Evolutionary conservation across 305 asterid species (phyloP), one percentile per base, ranked within the genome.

Genomic region (Fraxinus platypoda): DNA sequence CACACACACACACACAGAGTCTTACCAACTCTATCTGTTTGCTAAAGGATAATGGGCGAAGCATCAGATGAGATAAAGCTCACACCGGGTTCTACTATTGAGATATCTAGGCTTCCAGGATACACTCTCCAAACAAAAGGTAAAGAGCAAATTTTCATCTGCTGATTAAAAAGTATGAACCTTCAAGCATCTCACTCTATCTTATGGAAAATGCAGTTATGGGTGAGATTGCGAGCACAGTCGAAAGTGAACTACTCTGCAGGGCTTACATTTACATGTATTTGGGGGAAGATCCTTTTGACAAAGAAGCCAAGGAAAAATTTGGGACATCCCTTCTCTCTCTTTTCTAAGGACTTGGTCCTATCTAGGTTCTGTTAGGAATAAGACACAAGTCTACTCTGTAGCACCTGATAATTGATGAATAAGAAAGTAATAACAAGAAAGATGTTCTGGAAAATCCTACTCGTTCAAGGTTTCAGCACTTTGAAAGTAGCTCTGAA

Each of bases 21-120:
- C 46, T 86, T 78, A 89, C 74, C 31, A 38, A 72, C 15, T 74
- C 74, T 54, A 82, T 84, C 77, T 76, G 84, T 77, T 57, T 9
- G 81, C 34, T 86, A 26, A 86, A 94, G 95, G 93, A 83, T 94
- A 75, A 92, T 92, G 94, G 95, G 97, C 77, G 94, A 92, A 81
- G 89, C 91, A 80, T 88, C 91, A 1, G 93, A 90, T 54, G 93
- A 91, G 71, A 89, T 90, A 84, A 90, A 91, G 88, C 94, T 94
- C 43, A 78, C 87, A 49, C 88, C 93, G 73, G 94, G 95, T 78
- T 91, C 94, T 26, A 81, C 83, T 54, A 94, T 92, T 64, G 98
- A 91, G 89, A 92, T 94, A 82, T 85, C 94, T 81, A 89, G 91
- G 90, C 89, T 89, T 87, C 92, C 93, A 37, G 97, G 98, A 79